These are phyloP conservation scores for Sporothrix brasiliensis DNA, from an alignment of 2,329 filamentous ascomycete genomes.

Conservation along the genomic window DNA sequence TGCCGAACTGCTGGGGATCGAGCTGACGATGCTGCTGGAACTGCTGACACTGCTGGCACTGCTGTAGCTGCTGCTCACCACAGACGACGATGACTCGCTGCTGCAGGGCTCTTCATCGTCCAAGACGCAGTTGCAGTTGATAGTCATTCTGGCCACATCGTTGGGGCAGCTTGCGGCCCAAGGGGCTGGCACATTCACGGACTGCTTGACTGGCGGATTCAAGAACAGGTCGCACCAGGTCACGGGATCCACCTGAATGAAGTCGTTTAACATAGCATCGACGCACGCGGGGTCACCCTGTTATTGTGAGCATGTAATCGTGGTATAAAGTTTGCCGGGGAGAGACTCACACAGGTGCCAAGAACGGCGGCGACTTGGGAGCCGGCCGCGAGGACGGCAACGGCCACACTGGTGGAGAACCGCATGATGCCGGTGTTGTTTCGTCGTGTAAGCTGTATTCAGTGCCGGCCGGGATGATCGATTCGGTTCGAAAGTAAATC, in stretches of 20 bases:
- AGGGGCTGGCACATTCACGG: constrained; percentile 13
- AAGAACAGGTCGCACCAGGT: constrained; percentile 31
- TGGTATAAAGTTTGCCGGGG: neutral
- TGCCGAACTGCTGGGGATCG: neutral
- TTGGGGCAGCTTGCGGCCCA: constrained; percentile 31
- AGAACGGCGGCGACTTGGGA: neutral
- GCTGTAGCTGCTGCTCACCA: neutral
- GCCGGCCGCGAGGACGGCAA: constrained; percentile 23
- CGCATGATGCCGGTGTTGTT: constrained; percentile 23
- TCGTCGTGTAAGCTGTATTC: neutral
- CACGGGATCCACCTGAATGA: constrained; percentile 21
- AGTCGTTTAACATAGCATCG: constrained; percentile 29
- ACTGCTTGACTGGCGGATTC: neutral
- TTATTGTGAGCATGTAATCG: neutral
- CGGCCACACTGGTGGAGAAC: constrained; percentile 22
- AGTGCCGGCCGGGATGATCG: no score
- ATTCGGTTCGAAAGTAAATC: neutral
- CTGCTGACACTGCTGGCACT: neutral
- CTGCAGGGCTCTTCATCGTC: constrained; percentile 4
- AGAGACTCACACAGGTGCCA: neutral
- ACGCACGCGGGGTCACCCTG: constrained; percentile 34
- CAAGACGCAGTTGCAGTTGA: constrained; percentile 31
- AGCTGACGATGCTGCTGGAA: neutral
- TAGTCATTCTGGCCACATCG: constrained; percentile 26
- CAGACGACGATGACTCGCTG: neutral